A percentile compares a stretch with the other conserved stretches of the same genome.
Conservation (phyloP, 495 filamentous ascomycete genomes). For the Xylaria palmicola region DNA sequence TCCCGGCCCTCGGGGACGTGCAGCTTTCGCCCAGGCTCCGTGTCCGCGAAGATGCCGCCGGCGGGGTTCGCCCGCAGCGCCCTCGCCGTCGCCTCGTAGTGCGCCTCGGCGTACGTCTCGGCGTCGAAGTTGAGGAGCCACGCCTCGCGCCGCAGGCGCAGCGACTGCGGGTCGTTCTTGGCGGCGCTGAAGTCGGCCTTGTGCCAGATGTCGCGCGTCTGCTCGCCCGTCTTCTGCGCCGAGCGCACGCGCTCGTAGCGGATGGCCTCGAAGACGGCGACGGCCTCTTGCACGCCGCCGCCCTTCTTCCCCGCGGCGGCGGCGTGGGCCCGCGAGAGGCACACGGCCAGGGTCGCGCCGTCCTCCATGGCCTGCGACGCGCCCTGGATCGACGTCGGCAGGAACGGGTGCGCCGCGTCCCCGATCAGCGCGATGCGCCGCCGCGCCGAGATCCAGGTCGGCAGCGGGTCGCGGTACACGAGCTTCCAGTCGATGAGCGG, state of each 20-base stretch:
- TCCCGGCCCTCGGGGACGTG: constrained; percentile 22
- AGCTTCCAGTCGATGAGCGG: constrained; percentile 70
- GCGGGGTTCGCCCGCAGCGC: constrained; percentile 10
- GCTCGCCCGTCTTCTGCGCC: constrained; percentile 59
- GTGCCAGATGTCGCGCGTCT: constrained; percentile 61
- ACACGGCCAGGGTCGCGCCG: constrained; percentile 63
- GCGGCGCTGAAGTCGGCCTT: constrained; percentile 58
- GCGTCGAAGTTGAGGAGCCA: constrained; percentile 64
- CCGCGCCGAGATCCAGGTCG: constrained; percentile 60
- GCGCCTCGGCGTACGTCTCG: constrained; percentile 52
- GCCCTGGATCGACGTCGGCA: constrained; percentile 70
- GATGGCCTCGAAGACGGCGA: constrained; percentile 48
- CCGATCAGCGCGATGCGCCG: constrained; percentile 63
- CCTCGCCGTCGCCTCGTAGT: constrained; percentile 23
- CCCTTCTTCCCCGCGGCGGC: constrained; percentile 38
- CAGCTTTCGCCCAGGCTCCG: constrained; percentile 16
- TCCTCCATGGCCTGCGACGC: constrained; percentile 74
- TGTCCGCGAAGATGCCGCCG: constrained; percentile 19
- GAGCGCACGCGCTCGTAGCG: constrained; percentile 54
- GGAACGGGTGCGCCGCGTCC: constrained; percentile 71
- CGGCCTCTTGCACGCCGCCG: constrained; percentile 39
- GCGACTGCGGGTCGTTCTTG: constrained; percentile 57
- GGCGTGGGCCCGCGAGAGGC: constrained; percentile 37
- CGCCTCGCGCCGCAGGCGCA: constrained; percentile 54
- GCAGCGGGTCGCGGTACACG: constrained; percentile 66